Evolutionary conservation across 2,329 filamentous ascomycete species (phyloP).

Genomic region (Pyricularia pennisetigena): DNA sequence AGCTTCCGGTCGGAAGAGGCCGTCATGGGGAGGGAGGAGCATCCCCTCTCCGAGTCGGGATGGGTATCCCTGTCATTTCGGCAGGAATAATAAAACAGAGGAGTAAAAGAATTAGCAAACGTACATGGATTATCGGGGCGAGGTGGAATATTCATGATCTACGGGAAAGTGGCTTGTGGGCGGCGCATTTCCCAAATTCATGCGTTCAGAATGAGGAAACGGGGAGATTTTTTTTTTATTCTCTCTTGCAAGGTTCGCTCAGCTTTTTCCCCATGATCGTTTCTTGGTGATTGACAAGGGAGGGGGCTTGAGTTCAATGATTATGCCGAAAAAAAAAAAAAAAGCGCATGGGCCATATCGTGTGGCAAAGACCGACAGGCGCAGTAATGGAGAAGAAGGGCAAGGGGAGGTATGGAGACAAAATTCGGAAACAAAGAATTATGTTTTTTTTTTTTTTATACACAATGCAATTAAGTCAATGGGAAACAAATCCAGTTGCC

Average conservation of each 20-base stretch:
- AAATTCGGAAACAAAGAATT: neutral
- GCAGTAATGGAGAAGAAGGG: neutral
- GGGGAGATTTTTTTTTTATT: neutral
- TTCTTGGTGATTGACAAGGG: neutral
- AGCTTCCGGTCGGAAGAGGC: neutral
- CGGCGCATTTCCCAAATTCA: slow-evolving; percentile 4
- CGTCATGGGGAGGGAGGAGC: neutral
- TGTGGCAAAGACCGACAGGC: neutral
- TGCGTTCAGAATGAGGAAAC: neutral
- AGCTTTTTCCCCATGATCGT: neutral
- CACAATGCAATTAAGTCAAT: too few species aligned
- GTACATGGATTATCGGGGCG: neutral
- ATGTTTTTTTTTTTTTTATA: neutral
- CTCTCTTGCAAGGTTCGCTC: neutral
- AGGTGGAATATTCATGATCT: neutral
- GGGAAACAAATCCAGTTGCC: too few species aligned
- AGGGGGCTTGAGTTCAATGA: neutral
- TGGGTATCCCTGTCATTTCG: neutral
- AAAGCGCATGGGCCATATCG: neutral
- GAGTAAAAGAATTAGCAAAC: neutral
- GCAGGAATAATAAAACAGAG: neutral
- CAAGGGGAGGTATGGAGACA: too few species aligned
- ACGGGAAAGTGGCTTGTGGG: slow-evolving; percentile 1
- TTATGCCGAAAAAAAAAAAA: neutral
- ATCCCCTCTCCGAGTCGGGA: neutral